A percentile compares a stretch with the other conserved stretches of the same genome.
Evolutionary conservation across 2,329 filamentous ascomycete species (phyloP).

Genomic region (Fusarium fracticaudum): DNA sequence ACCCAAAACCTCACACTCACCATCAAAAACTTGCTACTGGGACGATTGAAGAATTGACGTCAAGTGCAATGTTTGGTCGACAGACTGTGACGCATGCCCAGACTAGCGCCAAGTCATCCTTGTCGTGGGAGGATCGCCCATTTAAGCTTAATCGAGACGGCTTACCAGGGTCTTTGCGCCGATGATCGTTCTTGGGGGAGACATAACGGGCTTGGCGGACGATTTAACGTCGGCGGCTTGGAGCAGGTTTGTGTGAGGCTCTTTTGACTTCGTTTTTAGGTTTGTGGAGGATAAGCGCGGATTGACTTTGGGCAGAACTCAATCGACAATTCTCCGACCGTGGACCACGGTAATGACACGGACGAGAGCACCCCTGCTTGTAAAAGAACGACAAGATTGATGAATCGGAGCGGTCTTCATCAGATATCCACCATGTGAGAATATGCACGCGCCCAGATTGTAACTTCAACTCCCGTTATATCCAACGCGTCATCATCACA

Average conservation of each 20-base stretch:
- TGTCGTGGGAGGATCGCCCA: conserved; percentile 17
- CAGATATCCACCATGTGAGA: not conserved
- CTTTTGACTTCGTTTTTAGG: not conserved
- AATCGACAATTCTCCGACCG: not conserved
- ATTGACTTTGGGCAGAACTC: not conserved
- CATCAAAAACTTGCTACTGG: not conserved
- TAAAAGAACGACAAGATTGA: rapidly evolving
- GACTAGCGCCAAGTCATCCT: conserved; percentile 23
- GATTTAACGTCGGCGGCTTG: not conserved
- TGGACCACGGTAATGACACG: rapidly evolving
- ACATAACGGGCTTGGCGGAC: not conserved
- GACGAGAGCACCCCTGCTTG: not conserved
- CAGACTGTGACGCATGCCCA: conserved; percentile 36
- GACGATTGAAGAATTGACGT: conserved; percentile 21
- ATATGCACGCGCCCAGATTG: not conserved
- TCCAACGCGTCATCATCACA: conserved; percentile 11
- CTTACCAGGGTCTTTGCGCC: not conserved
- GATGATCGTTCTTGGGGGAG: not conserved
- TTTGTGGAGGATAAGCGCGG: not conserved
- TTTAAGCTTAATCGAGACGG: conserved; percentile 32
- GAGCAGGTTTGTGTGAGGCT: not conserved
- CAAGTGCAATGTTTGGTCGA: conserved; percentile 10
- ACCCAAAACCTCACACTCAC: not conserved
- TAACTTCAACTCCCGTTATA: not conserved
- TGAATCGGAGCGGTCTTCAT: rapidly evolving